A percentile compares a stretch with the other conserved stretches of the same genome.
phyloP scores from a whole-genome alignment of 495 filamentous ascomycete genomes.

The Pyronema domesticum region DNA sequence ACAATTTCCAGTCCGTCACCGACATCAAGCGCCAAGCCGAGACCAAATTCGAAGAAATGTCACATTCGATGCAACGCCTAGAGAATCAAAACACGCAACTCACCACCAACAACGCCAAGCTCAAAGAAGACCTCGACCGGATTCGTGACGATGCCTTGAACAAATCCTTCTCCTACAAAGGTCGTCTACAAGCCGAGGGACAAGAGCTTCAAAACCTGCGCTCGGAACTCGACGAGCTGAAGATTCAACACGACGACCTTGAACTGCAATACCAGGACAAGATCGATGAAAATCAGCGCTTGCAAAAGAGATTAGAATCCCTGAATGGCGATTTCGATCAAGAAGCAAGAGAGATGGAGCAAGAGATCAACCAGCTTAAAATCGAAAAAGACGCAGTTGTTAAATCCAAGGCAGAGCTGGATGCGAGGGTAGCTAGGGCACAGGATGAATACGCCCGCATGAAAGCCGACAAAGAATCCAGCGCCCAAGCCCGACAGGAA shows the following conservation, averaged over 20 bases:
- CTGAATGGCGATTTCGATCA: conserved; percentile 22
- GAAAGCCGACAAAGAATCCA: conserved; percentile 16
- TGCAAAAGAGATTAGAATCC: conserved; percentile 25
- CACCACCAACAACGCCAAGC: conserved; percentile 28
- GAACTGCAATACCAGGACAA: conserved; percentile 37
- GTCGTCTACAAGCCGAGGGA: conserved; percentile 43
- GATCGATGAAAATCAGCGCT: conserved; percentile 29
- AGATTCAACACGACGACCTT: conserved; percentile 37
- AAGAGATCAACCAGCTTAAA: conserved; percentile 9
- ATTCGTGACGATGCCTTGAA: conserved; percentile 61
- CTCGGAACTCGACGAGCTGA: conserved; percentile 32
- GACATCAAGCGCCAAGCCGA: conserved; percentile 2
- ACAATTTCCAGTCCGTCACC: conserved; percentile 1
- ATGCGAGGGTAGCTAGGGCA: conserved; percentile 29
- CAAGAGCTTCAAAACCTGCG: conserved; percentile 53
- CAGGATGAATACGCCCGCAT: conserved; percentile 8
- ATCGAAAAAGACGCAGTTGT: conserved; percentile 17
- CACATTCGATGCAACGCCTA: conserved; percentile 16
- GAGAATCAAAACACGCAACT: conserved; percentile 18
- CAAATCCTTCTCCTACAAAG: conserved; percentile 60
- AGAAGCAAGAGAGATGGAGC: conserved; percentile 15
- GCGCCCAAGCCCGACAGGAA: conserved; percentile 11
- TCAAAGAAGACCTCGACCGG: conserved; percentile 27
- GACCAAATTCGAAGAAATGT: conserved; percentile 1
- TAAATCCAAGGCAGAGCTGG: conserved; percentile 15